Conservation (phyloP, 2,329 filamentous ascomycete species). For the Dothiorella sarmentorum region DNA sequence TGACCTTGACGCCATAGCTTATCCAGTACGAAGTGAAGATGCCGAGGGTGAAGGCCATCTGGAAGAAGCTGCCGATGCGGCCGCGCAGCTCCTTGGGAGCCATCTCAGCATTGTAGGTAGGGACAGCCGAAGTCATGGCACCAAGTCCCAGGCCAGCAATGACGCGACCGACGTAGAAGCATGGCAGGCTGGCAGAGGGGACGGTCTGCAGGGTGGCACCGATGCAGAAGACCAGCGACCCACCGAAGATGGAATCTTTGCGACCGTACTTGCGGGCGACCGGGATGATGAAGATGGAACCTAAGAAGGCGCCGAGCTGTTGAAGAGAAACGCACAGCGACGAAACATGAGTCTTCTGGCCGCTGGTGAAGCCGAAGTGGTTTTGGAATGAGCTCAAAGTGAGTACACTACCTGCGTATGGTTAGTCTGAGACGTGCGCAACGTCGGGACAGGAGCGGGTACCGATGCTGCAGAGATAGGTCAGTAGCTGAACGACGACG, state of each 20-base stretch:
- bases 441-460: slow-evolving; percentile 25
- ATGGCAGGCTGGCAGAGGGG: slow-evolving; percentile 42
- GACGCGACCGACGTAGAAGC: slow-evolving; percentile 56
- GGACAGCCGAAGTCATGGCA: slow-evolving; percentile 43
- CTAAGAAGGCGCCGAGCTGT: slow-evolving; percentile 52
- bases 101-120: slow-evolving; percentile 47
- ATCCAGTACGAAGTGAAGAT: slow-evolving; percentile 55
- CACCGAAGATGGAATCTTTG: slow-evolving; percentile 43
- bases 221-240: slow-evolving; percentile 42
- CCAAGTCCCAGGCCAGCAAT: slow-evolving; percentile 54
- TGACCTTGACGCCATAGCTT: slow-evolving; percentile 46
- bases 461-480: slow-evolving; percentile 37
- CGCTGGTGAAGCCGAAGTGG: slow-evolving; percentile 42
- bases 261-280: slow-evolving; percentile 48
- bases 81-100: slow-evolving; percentile 46
- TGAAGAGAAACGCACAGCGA: slow-evolving; percentile 51
- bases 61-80: slow-evolving; percentile 46
- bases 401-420: slow-evolving; percentile 42
- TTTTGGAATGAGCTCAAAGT: slow-evolving; percentile 43
- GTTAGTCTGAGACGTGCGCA: not conserved
- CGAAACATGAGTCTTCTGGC: slow-evolving; percentile 41
- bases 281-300: slow-evolving; percentile 50
- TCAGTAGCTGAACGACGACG: not conserved
- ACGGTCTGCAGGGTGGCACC: slow-evolving; percentile 47
- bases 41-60: slow-evolving; percentile 48